Evolutionary conservation across 352 stramenopile species (phyloP).

Genomic region (Saprolegnia diclina): DNA sequence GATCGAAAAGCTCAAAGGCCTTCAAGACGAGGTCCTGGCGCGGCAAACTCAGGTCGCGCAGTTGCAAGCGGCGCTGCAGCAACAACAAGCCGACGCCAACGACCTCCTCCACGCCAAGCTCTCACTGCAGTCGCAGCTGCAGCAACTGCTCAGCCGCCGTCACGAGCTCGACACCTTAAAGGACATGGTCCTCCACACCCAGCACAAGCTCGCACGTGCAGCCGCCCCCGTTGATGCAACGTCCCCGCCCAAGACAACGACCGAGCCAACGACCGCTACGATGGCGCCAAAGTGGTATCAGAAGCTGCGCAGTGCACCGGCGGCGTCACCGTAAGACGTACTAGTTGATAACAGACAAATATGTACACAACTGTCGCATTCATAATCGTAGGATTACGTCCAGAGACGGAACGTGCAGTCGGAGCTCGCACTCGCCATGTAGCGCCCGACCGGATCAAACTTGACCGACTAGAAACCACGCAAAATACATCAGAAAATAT

Average conservation of each 20-base stretch:
- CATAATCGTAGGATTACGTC: slow-evolving; percentile 32
- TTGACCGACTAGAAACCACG: slow-evolving; percentile 59
- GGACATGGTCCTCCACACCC: slow-evolving; percentile 42
- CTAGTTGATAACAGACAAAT: too few species aligned
- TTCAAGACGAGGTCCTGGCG: slow-evolving; percentile 43
- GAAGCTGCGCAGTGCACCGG: slow-evolving; percentile 36
- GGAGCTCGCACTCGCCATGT: slow-evolving; percentile 86
- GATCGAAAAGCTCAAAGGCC: slow-evolving; percentile 55
- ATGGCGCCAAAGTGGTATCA: slow-evolving; percentile 54
- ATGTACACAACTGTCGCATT: too few species aligned
- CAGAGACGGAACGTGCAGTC: slow-evolving; percentile 92
- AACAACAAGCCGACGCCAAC: slow-evolving; percentile 44
- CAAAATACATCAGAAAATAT: neutral
- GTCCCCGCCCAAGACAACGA: slow-evolving; percentile 3
- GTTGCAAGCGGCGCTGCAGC: slow-evolving; percentile 36
- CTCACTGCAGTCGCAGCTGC: slow-evolving; percentile 53
- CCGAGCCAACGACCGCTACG: neutral
- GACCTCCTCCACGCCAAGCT: slow-evolving; percentile 38
- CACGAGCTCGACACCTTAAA: slow-evolving; percentile 65
- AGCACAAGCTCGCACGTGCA: slow-evolving; percentile 31
- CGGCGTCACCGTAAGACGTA: slow-evolving; percentile 26
- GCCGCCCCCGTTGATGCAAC: neutral
- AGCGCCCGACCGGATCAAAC: slow-evolving; percentile 85
- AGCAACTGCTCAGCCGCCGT: slow-evolving; percentile 53
- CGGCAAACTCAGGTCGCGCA: slow-evolving; percentile 30